Evolutionary conservation across 352 stramenopile species (phyloP), one percentile per base, ranked within the genome.

Genomic region (Globisporangium lucens): DNA sequence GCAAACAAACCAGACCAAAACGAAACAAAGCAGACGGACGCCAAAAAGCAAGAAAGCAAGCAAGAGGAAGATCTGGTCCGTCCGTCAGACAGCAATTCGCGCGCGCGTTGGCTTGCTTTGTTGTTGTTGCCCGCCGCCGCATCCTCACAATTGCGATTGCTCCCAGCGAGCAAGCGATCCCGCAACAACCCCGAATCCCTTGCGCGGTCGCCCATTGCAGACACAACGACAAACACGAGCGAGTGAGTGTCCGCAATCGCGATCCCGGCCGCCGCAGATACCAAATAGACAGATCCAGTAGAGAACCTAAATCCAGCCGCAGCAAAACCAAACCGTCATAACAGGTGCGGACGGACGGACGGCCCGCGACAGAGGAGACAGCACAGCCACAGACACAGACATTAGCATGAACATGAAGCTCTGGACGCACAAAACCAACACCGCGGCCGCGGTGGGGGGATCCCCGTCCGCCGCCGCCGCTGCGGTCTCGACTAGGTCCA

Each of bases 381-480:
- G 15, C 20, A 17, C 13, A 20, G 22, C 55, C 17, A 4, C 36
- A 9, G 10, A 15, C 15, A 46, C 29, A 49, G 6, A 22, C 35
- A 22, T n/a, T n/a, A 56, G 43, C 27, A 68, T 68, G 53, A 63
- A 63, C 55, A 68, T 68, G 55, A 68, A 47, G 41, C 62, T 43
- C 36, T 68, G 63, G 63, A 58, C 63, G 53, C 63, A 61, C 30
- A 53, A 35, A 17, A 22, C 52, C 24, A 43, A 49, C 15, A 15
- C 41, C 15, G 41, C 41, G 15, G 41, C 41, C 41, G 41, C n/a
- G 24, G 24, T 24, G 41, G 41, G 41, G 41, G 41, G 41, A 15
- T 49, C 63, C 41, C 27, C 63, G 20, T 47, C 63, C 9, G 27
- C 29, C n/a, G 56, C 38, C 12, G 35, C 49, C 15, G 35, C 52